Percentiles rank a stretch among this genome's conserved stretches.
phyloP scores from a whole-genome alignment of 2,329 filamentous ascomycete genomes.

The Fusarium duplospermum region DNA sequence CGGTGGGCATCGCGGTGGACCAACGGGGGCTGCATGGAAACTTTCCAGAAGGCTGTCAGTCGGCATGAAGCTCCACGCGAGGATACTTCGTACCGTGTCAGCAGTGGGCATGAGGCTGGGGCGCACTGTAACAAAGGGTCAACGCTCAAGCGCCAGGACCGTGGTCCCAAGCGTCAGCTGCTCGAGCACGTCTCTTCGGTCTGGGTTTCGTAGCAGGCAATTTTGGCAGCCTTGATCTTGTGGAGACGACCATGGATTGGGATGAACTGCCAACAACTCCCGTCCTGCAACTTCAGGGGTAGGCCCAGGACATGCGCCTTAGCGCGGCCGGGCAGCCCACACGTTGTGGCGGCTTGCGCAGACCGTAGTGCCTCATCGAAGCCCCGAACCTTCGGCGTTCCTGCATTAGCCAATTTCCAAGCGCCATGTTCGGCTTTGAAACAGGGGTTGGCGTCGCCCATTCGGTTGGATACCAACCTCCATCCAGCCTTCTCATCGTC shows the following conservation, averaged over 20 bases:
- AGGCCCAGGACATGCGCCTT: conserved; percentile 28
- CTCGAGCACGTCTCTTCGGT: conserved; percentile 17
- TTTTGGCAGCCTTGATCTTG: conserved; percentile 33
- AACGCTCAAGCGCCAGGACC: conserved; percentile 7
- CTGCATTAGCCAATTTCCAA: conserved; percentile 47
- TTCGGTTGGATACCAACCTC: conserved; percentile 30
- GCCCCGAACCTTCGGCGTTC: conserved; percentile 42
- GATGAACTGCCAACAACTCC: conserved; percentile 43
- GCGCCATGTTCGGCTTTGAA: conserved; percentile 41
- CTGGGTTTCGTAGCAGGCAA: conserved; percentile 32
- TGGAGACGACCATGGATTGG: conserved; percentile 36
- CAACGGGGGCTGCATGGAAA: conserved; percentile 41
- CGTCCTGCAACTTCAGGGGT: conserved; percentile 42
- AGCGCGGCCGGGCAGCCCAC: conserved; percentile 30
- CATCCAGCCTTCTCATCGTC: conserved; percentile 22
- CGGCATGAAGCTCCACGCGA: conserved; percentile 17
- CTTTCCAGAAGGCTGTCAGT: conserved; percentile 46
- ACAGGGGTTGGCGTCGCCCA: conserved; percentile 41
- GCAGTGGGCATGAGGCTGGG: neutral
- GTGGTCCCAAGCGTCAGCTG: conserved; percentile 13
- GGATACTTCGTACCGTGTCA: conserved; percentile 30
- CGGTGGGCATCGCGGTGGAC: conserved; percentile 36
- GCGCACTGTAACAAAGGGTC: conserved; percentile 29
- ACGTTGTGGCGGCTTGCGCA: conserved; percentile 42
- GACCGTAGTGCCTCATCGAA: conserved; percentile 38